Base-by-base conservation (phyloP, 163 green algal genomes). In the Chlamydomonas reinhardtii region DNA sequence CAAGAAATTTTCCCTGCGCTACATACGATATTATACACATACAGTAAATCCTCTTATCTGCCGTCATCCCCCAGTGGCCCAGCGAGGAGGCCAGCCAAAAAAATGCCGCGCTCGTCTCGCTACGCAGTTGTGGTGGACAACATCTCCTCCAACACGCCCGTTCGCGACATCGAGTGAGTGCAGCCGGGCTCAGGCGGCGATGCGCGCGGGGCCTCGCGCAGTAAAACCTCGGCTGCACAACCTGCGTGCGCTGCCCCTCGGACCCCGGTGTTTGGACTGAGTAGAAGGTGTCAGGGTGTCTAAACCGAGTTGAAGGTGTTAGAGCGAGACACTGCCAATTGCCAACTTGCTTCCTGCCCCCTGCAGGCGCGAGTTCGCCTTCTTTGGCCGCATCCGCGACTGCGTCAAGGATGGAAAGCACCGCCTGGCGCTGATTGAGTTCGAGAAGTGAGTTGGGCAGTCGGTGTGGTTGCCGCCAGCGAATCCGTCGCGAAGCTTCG, bases 351-450 rank as follows among this genome's bases (percentile, higher is more conserved):
- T 8, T 48, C 39, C n/a, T 74, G 2, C 39, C 71, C 29, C 15
- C 11, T 68, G 73, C 70, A 86, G 81, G 72, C 37, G 43, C 14
- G 82, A 82, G 61, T 87, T 87, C 43, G 72, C 59, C 6, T 87
- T 75, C 39, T 87, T 62, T 82, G 82, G 82, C 15, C 52, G 69
- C n/a, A 87, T 87, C 64, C 37, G 82, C 3, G 72, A 87, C 31
- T 82, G 72, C 32, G 61, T 82, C 0, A 87, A 81, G 72, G 89
- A 92, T 65, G 80, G 80, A 25, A 89, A 89, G 81, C 70, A 85
- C 11, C 80, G 89, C 35, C 83, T 79, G 71, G 85, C 89, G 31
- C 69, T 92, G 22, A 72, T 92, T 20, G 89, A 92, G 85, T 92
- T 89, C 82, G 85, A 91, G 70, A 89, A 78, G 89, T 92, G 59